Evolutionary conservation across 805 yeast genomes (phyloP).

Genomic region (Pichia gijzeniarum): DNA sequence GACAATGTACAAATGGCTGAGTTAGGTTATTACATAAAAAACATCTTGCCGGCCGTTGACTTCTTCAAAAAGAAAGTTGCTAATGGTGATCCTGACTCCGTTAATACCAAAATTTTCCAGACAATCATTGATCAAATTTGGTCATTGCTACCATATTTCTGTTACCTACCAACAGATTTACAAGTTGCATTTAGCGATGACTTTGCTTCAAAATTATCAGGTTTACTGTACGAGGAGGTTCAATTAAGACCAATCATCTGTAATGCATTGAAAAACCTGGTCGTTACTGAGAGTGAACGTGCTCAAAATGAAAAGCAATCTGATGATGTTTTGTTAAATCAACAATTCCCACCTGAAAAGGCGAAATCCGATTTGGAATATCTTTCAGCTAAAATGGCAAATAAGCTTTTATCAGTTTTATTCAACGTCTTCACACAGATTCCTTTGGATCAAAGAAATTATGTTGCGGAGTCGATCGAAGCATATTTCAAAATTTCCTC

Average conservation of each 20-base stretch:
- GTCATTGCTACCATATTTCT: slow-evolving; percentile 84
- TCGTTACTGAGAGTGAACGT: slow-evolving; percentile 43
- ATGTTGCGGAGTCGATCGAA: slow-evolving; percentile 80
- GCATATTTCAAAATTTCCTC: slow-evolving; percentile 67
- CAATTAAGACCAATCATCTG: slow-evolving; percentile 78
- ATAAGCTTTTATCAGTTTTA: slow-evolving; percentile 76
- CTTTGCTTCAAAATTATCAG: slow-evolving; percentile 74
- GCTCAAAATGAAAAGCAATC: slow-evolving; percentile 48
- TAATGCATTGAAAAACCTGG: slow-evolving; percentile 69
- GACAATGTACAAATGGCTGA: slow-evolving; percentile 74
- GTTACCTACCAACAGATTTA: slow-evolving; percentile 80
- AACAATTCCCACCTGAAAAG: slow-evolving; percentile 52
- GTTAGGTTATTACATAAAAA: slow-evolving; percentile 52
- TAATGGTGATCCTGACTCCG: slow-evolving; percentile 43
- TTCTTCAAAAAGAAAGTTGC: slow-evolving; percentile 46
- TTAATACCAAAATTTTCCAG: slow-evolving; percentile 69
- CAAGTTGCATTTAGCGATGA: slow-evolving; percentile 55
- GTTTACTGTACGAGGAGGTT: slow-evolving; percentile 64
- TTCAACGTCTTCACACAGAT: slow-evolving; percentile 94
- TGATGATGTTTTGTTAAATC: slow-evolving; percentile 53
- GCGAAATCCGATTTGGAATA: slow-evolving; percentile 56
- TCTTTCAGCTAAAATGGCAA: slow-evolving; percentile 51
- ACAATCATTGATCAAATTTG: slow-evolving; percentile 89
- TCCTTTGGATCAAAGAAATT: slow-evolving; percentile 74
- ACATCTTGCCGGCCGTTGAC: slow-evolving; percentile 60